These are phyloP conservation scores for Iris pallida DNA, from an alignment of 116 monocot genomes.

Conservation along the genomic window DNA sequence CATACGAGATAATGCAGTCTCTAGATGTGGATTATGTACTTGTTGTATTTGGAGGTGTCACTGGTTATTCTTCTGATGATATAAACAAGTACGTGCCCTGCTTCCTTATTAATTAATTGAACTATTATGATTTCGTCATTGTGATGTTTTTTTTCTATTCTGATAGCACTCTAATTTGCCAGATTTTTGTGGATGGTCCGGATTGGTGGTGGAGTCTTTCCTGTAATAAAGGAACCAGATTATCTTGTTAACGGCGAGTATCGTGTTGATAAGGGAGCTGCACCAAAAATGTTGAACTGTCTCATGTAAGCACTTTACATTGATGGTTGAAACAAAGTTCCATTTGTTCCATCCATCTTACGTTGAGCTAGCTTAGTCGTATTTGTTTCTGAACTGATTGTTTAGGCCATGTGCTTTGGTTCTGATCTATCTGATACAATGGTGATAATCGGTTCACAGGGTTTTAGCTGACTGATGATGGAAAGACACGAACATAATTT, in stretches of 20 bases:
- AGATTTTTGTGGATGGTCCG: constrained; percentile 99
- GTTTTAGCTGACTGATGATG: no score
- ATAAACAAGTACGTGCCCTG: constrained; percentile 69
- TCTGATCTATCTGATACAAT: no score
- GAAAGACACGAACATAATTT: no score
- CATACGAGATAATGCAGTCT: constrained; percentile 92
- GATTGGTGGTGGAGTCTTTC: constrained; percentile 97
- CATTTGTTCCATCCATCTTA: no score
- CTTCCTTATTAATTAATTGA: background rate
- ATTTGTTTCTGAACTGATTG: no score
- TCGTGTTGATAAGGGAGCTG: constrained; percentile 96
- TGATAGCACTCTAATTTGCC: background rate
- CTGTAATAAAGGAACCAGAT: constrained; percentile 95
- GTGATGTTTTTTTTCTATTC: constrained; percentile 1
- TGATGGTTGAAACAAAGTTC: background rate
- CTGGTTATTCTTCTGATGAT: constrained; percentile 95
- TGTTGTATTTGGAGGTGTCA: constrained; percentile 96
- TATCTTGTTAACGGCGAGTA: constrained; percentile 99
- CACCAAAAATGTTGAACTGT: constrained; percentile 98
- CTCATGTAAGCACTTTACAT: constrained; percentile 71
- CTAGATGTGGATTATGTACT: constrained; percentile 96
- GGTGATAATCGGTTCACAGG: no score
- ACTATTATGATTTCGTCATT: background rate
- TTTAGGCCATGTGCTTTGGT: no score
- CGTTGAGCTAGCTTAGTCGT: no score